These are phyloP conservation scores for Periconia sp. DNA, from an alignment of 2,329 filamentous ascomycete species.

Conservation along the genomic window DNA sequence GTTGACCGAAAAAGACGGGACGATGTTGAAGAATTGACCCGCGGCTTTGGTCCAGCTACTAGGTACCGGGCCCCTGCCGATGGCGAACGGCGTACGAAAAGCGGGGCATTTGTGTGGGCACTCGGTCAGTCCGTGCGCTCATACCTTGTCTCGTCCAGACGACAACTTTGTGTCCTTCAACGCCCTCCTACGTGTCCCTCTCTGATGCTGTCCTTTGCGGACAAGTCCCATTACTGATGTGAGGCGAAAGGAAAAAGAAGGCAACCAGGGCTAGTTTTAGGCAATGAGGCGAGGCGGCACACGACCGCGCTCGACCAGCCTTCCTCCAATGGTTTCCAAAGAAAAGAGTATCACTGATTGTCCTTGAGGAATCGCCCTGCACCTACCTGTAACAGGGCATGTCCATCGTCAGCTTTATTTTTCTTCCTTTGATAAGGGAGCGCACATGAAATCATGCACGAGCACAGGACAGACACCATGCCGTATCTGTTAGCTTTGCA, in stretches of 20 bases:
- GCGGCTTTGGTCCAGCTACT: background rate
- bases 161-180: too few species aligned
- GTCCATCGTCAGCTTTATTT: too few species aligned
- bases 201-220: too few species aligned
- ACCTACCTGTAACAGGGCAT: background rate
- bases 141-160: too few species aligned
- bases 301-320: background rate
- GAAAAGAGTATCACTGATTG: background rate
- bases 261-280: slow-evolving; percentile 4
- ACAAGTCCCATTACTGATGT: too few species aligned
- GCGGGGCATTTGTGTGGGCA: background rate
- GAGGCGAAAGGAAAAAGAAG: background rate
- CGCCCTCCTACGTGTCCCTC: too few species aligned
- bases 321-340: background rate
- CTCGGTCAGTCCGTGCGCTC: too few species aligned
- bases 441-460: too few species aligned
- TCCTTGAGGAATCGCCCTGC: background rate
- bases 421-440: too few species aligned
- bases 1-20: background rate
- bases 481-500: too few species aligned
- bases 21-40: background rate
- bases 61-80: background rate
- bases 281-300: slow-evolving; percentile 7
- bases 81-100: background rate
- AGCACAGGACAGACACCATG: too few species aligned